Percentiles rank a stretch among this genome's conserved stretches.
Conservation (phyloP, 129 eudicot species). For the Helianthus tuberosus region DNA sequence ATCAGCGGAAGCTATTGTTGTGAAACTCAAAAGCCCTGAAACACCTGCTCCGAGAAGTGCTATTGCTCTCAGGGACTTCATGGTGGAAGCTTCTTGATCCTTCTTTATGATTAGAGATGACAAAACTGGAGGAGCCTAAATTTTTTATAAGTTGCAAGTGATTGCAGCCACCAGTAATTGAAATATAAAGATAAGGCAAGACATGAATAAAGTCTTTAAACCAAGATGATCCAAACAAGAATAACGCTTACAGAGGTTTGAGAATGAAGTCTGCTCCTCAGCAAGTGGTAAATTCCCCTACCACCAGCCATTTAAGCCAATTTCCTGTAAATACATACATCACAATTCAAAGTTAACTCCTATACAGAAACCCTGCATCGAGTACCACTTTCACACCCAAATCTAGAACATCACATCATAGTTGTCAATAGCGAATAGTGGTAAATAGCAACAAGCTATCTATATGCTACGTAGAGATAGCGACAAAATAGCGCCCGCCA, state of each 20-base stretch:
- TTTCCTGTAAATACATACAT: constrained; percentile 17
- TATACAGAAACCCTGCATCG: background rate
- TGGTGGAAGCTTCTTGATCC: constrained; percentile 52
- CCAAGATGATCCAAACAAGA: background rate
- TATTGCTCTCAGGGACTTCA: constrained; percentile 65
- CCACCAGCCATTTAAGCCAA: constrained; percentile 58
- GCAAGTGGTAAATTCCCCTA: constrained; percentile 55
- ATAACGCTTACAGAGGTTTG: constrained; percentile 52
- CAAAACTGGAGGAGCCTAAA: constrained; percentile 74
- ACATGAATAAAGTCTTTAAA: background rate
- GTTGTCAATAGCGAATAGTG: too few species aligned
- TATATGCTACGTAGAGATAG: too few species aligned
- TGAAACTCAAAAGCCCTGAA: constrained; percentile 72
- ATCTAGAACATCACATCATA: background rate
- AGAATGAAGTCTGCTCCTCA: constrained; percentile 54
- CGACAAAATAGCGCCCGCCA: too few species aligned
- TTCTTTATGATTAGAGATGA: constrained; percentile 63
- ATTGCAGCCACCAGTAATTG: constrained; percentile 18
- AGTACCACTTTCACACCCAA: background rate
- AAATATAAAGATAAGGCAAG: background rate
- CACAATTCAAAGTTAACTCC: background rate
- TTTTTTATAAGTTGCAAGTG: background rate
- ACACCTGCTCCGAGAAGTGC: constrained; percentile 92
- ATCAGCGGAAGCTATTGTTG: constrained; percentile 74
- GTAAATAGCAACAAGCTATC: too few species aligned